A percentile compares a stretch with the other conserved stretches of the same genome.
Evolutionary conservation across 257 asterid species (phyloP).

Genomic region (Solanum rostratum): DNA sequence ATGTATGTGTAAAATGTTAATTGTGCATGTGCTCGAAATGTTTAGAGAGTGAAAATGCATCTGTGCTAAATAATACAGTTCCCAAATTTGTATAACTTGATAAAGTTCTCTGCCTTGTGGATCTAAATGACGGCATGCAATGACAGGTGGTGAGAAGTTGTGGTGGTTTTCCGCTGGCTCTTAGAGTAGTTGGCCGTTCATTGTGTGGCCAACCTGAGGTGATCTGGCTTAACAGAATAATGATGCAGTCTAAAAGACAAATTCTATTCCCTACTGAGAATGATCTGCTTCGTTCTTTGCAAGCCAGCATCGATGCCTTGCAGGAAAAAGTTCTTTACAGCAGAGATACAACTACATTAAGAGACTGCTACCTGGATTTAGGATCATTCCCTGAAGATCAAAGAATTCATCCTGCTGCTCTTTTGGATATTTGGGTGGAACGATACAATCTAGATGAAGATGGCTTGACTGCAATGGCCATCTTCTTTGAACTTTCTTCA

Average conservation of each 20-base stretch:
- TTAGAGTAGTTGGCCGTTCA: slow-evolving; percentile 23
- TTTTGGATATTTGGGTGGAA: slow-evolving; percentile 29
- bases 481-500: slow-evolving; percentile 12
- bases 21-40: not conserved
- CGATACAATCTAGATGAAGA: slow-evolving; percentile 19
- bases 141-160: slow-evolving; percentile 21
- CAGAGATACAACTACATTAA: not conserved
- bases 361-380: slow-evolving; percentile 20
- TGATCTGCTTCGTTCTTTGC: slow-evolving; percentile 11
- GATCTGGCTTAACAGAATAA: slow-evolving; percentile 10
- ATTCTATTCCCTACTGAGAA: slow-evolving; percentile 9
- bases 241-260: slow-evolving; percentile 6
- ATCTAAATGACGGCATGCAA: not conserved
- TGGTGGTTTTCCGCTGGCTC: slow-evolving; percentile 28
- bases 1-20: not conserved
- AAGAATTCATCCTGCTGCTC: slow-evolving; percentile 17
- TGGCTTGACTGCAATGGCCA: slow-evolving; percentile 2
- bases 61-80: not conserved
- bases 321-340: not conserved
- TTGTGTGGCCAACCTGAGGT: slow-evolving; percentile 13
- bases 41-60: not conserved
- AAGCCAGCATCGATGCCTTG: slow-evolving; percentile 19
- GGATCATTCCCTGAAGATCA: slow-evolving; percentile 29
- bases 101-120: not conserved
- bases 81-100: not conserved